A percentile compares a stretch with the other conserved stretches of the same genome.
These are phyloP conservation scores for Aspergillus fumigatiaffinis DNA, from an alignment of 2,329 filamentous ascomycete species.

Conservation along the genomic window DNA sequence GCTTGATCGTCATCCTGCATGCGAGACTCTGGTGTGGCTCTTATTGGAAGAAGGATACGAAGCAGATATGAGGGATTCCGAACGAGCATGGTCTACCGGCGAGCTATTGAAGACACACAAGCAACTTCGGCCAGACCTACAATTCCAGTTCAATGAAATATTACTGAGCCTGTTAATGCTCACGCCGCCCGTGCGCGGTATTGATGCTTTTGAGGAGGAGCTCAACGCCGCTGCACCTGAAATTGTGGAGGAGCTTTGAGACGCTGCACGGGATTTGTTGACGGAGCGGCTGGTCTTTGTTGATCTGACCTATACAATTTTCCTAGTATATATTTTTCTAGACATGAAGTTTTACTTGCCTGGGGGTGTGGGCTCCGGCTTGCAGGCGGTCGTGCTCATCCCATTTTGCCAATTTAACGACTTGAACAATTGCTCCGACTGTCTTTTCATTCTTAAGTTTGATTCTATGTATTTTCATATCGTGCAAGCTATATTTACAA, in stretches of 20 bases:
- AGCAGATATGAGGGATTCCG: slow-evolving; percentile 31
- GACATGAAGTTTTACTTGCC: neutral
- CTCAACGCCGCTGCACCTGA: slow-evolving; percentile 14
- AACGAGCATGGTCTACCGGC: slow-evolving; percentile 36
- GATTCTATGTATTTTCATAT: neutral
- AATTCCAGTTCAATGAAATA: slow-evolving; percentile 39
- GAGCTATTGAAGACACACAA: slow-evolving; percentile 35
- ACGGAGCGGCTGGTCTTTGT: neutral
- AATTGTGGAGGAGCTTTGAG: neutral
- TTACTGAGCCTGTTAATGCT: slow-evolving; percentile 36
- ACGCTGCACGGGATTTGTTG: neutral
- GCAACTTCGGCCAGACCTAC: slow-evolving; percentile 32
- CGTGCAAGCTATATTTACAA: too few species aligned
- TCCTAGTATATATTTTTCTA: neutral
- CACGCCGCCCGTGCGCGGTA: slow-evolving; percentile 26
- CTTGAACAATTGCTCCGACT: neutral
- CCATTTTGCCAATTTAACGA: neutral
- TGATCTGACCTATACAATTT: neutral
- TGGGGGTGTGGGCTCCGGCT: neutral
- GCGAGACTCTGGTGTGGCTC: slow-evolving; percentile 40
- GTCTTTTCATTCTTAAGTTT: neutral
- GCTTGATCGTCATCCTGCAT: slow-evolving; percentile 33
- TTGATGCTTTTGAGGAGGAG: slow-evolving; percentile 32
- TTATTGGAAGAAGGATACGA: slow-evolving; percentile 35
- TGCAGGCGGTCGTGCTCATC: neutral